Evolutionary conservation across 169 alveolate genomes (phyloP).

Genomic region (Plasmodium gallinaceum): DNA sequence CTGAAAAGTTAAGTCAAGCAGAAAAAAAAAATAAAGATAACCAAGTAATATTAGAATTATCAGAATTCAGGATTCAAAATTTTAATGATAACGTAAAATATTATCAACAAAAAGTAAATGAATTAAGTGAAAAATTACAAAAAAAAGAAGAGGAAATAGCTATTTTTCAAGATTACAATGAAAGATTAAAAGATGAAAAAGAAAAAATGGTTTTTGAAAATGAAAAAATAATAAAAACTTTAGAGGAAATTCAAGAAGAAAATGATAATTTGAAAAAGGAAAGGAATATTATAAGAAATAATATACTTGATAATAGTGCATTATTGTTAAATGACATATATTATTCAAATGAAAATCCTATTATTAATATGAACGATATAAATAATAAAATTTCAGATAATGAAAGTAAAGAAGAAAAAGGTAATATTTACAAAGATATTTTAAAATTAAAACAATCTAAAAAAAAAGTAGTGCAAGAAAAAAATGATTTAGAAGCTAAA

Average conservation of each 20-base stretch:
- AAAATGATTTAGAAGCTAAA: constrained; percentile 22
- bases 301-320: not conserved
- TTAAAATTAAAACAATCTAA: constrained; percentile 34
- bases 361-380: not conserved
- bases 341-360: constrained; percentile 6
- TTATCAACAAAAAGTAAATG: constrained; percentile 61
- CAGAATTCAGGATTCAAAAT: constrained; percentile 76
- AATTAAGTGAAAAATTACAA: constrained; percentile 57
- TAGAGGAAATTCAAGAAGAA: constrained; percentile 23
- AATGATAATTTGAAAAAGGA: constrained; percentile 53
- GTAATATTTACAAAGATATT: constrained; percentile 1
- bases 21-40: constrained; percentile 76
- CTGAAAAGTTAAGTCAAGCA: constrained; percentile 39
- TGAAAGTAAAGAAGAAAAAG: not conserved
- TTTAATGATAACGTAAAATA: constrained; percentile 75
- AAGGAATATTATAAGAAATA: constrained; percentile 5
- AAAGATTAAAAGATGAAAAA: constrained; percentile 53
- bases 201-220: constrained; percentile 37
- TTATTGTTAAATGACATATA: constrained; percentile 6
- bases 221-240: constrained; percentile 4
- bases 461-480: constrained; percentile 16
- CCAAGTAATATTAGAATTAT: constrained; percentile 76
- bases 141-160: constrained; percentile 57
- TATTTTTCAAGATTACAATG: constrained; percentile 61
- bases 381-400: constrained; percentile 1